A percentile compares a stretch with the other conserved stretches of the same genome.
Conservation (phyloP, 2,329 filamentous ascomycete species). For the Exophiala sp. region DNA sequence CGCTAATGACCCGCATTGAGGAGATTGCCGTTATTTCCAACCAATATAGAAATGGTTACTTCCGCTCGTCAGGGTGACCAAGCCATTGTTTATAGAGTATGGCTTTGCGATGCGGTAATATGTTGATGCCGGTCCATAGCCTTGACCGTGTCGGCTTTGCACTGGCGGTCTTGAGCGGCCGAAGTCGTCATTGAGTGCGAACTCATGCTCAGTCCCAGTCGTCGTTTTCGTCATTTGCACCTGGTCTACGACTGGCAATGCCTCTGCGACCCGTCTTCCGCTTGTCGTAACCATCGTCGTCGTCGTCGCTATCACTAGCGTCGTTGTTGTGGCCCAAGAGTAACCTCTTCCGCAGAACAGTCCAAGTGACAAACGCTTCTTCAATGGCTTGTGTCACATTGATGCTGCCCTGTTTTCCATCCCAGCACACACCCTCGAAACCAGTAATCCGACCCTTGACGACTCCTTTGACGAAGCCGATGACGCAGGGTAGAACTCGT, state of each 20-base stretch:
- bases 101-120: no score
- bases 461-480: constrained; percentile 47
- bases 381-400: constrained; percentile 43
- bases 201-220: constrained; percentile 45
- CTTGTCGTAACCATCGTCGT: constrained; percentile 26
- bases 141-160: no score
- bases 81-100: no score
- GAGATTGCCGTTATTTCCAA: no score
- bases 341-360: constrained; percentile 38
- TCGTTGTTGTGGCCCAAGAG: constrained; percentile 32
- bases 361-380: constrained; percentile 38
- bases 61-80: no score
- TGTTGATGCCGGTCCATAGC: no score
- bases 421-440: constrained; percentile 45
- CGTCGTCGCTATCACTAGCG: constrained; percentile 22
- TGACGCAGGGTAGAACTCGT: constrained; percentile 46
- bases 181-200: not conserved
- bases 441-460: constrained; percentile 45
- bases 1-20: no score
- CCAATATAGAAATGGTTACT: no score
- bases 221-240: constrained; percentile 39
- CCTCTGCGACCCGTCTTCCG: constrained; percentile 31
- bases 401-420: constrained; percentile 38
- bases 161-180: no score
- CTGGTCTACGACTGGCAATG: constrained; percentile 29